Conservation (phyloP, 345 rosid species). For the Anastatica hierochuntica region DNA sequence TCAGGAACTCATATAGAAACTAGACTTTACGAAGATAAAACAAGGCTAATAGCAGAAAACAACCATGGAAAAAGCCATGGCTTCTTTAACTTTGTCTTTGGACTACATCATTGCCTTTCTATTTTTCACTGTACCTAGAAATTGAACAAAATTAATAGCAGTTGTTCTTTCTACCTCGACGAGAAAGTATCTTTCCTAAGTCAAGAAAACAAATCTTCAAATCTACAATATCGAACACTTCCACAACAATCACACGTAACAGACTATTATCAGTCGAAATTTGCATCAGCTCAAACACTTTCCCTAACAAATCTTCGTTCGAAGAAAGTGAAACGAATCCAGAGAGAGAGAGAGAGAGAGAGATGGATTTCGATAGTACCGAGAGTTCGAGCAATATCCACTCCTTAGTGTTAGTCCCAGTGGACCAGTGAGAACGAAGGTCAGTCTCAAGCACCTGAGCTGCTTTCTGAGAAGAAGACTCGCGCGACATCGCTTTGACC, state of each 20-base stretch:
- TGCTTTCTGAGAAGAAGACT: slow-evolving; percentile 71
- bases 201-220: not conserved
- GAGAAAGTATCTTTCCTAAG: too few species aligned
- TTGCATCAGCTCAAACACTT: not conserved
- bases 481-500: slow-evolving; percentile 69
- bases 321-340: not conserved
- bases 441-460: slow-evolving; percentile 62
- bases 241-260: not conserved
- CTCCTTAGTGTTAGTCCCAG: slow-evolving; percentile 78
- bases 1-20: not conserved
- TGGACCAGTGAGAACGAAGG: slow-evolving; percentile 85
- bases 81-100: too few species aligned
- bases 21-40: not conserved
- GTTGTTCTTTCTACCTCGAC: not conserved
- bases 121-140: too few species aligned
- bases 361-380: slow-evolving; percentile 28
- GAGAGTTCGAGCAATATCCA: slow-evolving; percentile 85
- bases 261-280: not conserved
- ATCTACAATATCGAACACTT: not conserved
- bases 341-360: slow-evolving; percentile 2
- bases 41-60: not conserved
- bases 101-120: too few species aligned
- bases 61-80: not conserved
- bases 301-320: not conserved
- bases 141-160: too few species aligned